Conservation (phyloP, 208 protist species). For the Acanthamoeba quina region DNA sequence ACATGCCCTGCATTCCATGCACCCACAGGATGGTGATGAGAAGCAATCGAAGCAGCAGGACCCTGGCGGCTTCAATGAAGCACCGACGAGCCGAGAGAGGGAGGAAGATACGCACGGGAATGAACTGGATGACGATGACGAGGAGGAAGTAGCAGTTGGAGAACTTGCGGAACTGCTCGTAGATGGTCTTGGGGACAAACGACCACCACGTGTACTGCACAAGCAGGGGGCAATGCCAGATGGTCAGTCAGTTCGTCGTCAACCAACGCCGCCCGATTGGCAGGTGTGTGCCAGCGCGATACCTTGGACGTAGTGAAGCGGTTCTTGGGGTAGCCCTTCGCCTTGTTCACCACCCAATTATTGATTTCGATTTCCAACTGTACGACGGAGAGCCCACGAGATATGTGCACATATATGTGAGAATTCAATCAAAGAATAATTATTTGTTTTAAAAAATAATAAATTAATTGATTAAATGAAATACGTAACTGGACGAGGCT, state of each 20-base stretch:
- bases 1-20: conserved; percentile 83
- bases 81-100: not conserved
- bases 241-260: not conserved
- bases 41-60: conserved; percentile 76
- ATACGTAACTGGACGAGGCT: not conserved
- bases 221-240: not conserved
- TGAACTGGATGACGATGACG: conserved; percentile 73
- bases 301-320: conserved; percentile 48
- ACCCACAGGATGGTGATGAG: conserved; percentile 82
- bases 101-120: conserved; percentile 88
- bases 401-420: not conserved
- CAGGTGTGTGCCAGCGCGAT: no score
- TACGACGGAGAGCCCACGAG: not conserved
- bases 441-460: no score
- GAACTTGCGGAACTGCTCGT: conserved; percentile 96
- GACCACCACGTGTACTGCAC: conserved; percentile 81
- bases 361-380: conserved; percentile 5
- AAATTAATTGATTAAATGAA: not conserved
- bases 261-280: no score
- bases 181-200: conserved; percentile 97
- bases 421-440: no score
- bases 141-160: conserved; percentile 98
- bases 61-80: conserved; percentile 78
- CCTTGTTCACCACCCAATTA: not conserved
- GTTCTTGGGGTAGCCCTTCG: conserved; percentile 28